Conservation (phyloP, 1,139 yeast genomes). For the Blastobotrys indianensis region DNA sequence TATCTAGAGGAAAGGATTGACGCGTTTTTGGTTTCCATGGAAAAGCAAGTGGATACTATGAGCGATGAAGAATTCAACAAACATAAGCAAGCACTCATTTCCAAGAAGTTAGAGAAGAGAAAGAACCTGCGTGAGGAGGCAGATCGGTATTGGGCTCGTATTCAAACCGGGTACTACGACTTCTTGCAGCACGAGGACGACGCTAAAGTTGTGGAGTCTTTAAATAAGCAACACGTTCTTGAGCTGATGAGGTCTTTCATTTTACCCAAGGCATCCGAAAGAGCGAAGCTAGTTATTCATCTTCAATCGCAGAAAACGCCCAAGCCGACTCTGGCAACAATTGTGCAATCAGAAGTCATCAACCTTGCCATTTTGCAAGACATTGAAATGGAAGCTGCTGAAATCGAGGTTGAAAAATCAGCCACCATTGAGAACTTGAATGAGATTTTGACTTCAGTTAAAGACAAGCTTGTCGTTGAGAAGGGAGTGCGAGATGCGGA, state of each 20-base stretch:
- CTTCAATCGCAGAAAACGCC: conserved; percentile 51
- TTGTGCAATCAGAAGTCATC: conserved; percentile 21
- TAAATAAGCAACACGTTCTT: conserved; percentile 54
- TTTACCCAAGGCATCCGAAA: conserved; percentile 37
- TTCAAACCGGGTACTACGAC: conserved; percentile 72
- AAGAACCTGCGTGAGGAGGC: conserved; percentile 78
- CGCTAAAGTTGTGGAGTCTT: conserved; percentile 47
- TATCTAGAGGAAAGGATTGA: conserved; percentile 76
- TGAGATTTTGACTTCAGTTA: conserved; percentile 4
- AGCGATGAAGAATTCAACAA: conserved; percentile 58
- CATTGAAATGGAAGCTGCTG: conserved; percentile 35
- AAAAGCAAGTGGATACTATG: conserved; percentile 39
- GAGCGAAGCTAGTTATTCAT: conserved; percentile 53
- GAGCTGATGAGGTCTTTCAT: conserved; percentile 49
- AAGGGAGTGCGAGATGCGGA: conserved; percentile 8
- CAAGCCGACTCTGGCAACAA: conserved; percentile 19
- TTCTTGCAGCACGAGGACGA: conserved; percentile 52
- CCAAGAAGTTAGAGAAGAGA: conserved; percentile 61
- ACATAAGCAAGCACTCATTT: conserved; percentile 62
- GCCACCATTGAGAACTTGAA: conserved; percentile 13
- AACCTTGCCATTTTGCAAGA: conserved; percentile 71
- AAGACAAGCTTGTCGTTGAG: conserved; percentile 2
- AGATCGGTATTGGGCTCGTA: conserved; percentile 56
- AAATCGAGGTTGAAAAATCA: conserved; percentile 20
- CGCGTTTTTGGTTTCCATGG: conserved; percentile 47